Conservation (phyloP, 306 rosid genomes). For the Quercus bicolor region DNA sequence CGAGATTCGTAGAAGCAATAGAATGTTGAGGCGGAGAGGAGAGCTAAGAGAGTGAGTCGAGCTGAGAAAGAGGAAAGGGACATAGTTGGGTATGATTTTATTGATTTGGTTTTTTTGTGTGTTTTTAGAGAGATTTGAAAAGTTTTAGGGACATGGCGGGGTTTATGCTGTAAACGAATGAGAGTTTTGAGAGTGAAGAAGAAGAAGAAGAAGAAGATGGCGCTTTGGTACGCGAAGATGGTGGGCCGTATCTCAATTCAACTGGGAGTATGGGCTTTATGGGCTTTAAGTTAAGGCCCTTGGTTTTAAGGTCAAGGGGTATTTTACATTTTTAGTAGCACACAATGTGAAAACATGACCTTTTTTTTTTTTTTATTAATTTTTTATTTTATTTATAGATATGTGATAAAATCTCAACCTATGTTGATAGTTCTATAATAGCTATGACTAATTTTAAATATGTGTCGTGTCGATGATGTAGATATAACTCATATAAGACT, state of each 20-base stretch:
- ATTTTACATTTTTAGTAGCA: no score
- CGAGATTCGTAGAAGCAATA: conserved; percentile 79
- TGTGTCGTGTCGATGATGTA: no score
- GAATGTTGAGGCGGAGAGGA: conserved; percentile 79
- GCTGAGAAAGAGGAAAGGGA: conserved; percentile 46
- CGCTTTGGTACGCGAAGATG: not conserved
- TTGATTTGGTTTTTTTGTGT: not conserved
- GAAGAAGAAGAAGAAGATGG: conserved; percentile 6
- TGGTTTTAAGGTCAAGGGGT: no score
- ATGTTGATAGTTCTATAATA: no score
- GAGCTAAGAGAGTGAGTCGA: conserved; percentile 78
- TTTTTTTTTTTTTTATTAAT: no score
- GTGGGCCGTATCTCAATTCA: not conserved
- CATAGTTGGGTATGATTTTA: conserved; percentile 39
- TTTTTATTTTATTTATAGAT: no score
- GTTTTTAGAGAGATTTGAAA: not conserved
- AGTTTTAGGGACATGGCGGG: not conserved
- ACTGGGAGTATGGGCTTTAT: not conserved
- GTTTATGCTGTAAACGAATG: conserved; percentile 3
- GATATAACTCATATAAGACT: no score
- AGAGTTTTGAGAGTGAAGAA: not conserved
- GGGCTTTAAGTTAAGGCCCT: not conserved
- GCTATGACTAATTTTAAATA: no score
- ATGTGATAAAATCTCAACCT: no score
- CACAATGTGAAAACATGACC: no score